Conservation (phyloP, 169 alveolate genomes). For the Prorocentrum cordatum region DNA sequence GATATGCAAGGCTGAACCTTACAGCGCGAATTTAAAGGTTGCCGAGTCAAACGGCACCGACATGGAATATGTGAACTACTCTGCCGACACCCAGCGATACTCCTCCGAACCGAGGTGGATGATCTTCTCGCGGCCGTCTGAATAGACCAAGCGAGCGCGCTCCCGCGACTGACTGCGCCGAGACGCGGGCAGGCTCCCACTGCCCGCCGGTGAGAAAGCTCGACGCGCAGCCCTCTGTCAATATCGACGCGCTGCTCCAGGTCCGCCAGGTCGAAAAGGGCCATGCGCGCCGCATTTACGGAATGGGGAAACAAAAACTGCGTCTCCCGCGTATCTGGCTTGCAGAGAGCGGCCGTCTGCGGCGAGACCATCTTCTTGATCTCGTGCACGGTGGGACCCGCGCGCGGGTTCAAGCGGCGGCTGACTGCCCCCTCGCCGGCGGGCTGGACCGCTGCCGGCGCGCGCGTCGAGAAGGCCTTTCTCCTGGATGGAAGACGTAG, state of each 20-base stretch:
- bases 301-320: neutral
- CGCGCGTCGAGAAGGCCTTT: neutral
- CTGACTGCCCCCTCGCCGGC: neutral
- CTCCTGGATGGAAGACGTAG: neutral
- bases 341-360: neutral
- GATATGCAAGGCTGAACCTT: too few relatives aligned
- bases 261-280: neutral
- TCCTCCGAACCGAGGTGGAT: too few relatives aligned
- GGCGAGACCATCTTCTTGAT: neutral
- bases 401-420: neutral
- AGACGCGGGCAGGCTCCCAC: neutral
- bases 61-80: too few relatives aligned
- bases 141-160: too few relatives aligned
- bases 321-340: neutral
- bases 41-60: too few relatives aligned
- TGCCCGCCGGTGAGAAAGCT: neutral
- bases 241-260: neutral
- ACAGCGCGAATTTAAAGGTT: too few relatives aligned
- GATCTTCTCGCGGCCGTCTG: too few relatives aligned
- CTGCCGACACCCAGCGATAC: too few relatives aligned
- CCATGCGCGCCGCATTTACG: neutral
- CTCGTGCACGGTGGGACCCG: neutral
- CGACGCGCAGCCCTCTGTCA: too few relatives aligned
- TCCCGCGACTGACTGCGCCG: neutral
- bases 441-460: neutral